phyloP scores from a whole-genome alignment of 2,329 filamentous ascomycete genomes.

The Sporothrix mexicana region DNA sequence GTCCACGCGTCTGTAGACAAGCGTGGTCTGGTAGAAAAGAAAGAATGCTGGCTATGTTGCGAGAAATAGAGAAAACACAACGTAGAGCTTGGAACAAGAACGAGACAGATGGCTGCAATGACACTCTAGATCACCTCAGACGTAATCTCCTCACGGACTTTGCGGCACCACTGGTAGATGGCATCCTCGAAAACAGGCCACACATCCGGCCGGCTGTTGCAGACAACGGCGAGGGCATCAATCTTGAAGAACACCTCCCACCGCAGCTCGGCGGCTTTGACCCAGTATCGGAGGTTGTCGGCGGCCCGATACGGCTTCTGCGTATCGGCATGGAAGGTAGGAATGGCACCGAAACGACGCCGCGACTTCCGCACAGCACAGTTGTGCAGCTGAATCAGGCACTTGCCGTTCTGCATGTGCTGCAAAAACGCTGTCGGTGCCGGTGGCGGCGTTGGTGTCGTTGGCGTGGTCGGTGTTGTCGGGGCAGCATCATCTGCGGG shows the following conservation, averaged over 20 bases:
- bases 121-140: slow-evolving; percentile 56
- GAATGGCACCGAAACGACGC: slow-evolving; percentile 87
- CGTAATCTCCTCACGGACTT: slow-evolving; percentile 81
- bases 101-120: background rate
- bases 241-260: slow-evolving; percentile 87
- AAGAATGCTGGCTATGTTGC: background rate
- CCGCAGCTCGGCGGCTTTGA: slow-evolving; percentile 91
- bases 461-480: slow-evolving; percentile 40
- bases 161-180: slow-evolving; percentile 80
- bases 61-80: background rate
- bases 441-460: slow-evolving; percentile 41
- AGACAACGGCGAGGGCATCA: slow-evolving; percentile 85
- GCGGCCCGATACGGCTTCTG: slow-evolving; percentile 91
- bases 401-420: slow-evolving; percentile 76
- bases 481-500: slow-evolving; percentile 36
- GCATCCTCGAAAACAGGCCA: slow-evolving; percentile 86
- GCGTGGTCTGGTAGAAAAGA: background rate
- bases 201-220: slow-evolving; percentile 69
- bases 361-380: slow-evolving; percentile 82
- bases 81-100: background rate
- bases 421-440: slow-evolving; percentile 75
- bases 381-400: slow-evolving; percentile 88
- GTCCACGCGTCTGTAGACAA: background rate
- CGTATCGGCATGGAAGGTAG: slow-evolving; percentile 87
- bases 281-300: slow-evolving; percentile 94